phyloP scores from a whole-genome alignment of 176 grass and related monocot genomes.

The Triticum aestivum region IWGSC_CS_RefSeq_v2.1 NC_057799.1:460970824-460971323 shows the following conservation, averaged over 20 bases:
- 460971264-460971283: conserved; percentile 86
- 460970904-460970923: no score
- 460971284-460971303: conserved; percentile 95
- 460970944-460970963: no score
- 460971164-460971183: neutral
- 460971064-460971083: neutral
- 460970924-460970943: no score
- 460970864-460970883: no score
- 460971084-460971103: neutral
- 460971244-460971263: conserved; percentile 55
- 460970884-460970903: no score
- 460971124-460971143: neutral
- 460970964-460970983: no score
- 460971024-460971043: no score
- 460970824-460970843: no score
- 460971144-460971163: neutral
- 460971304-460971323: conserved; percentile 78
- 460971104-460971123: neutral
- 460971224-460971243: neutral
- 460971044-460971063: neutral
- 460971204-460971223: conserved; percentile 6
- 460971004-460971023: no score
- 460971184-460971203: neutral
- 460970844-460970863: no score
- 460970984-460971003: no score